A percentile compares a stretch with the other conserved stretches of the same genome.
These are phyloP conservation scores for Diaporthe sp. DNA, from an alignment of 2,329 filamentous ascomycete species.

Conservation along the genomic window DNA sequence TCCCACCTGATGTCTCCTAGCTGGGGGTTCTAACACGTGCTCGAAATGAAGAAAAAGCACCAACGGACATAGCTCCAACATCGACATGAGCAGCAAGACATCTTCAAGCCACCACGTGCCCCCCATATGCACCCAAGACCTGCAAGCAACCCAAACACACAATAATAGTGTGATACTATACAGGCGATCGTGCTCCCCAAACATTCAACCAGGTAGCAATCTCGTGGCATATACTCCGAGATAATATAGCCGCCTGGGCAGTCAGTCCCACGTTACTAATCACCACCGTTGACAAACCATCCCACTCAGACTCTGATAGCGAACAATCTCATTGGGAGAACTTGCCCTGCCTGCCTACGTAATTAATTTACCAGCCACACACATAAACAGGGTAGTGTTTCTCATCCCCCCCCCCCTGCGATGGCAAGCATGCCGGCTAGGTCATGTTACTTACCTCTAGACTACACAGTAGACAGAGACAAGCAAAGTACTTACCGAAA, in stretches of 20 bases:
- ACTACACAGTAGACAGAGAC: too few relatives aligned
- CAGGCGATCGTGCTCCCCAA: not conserved
- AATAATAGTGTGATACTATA: not conserved
- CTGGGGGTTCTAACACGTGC: too few relatives aligned
- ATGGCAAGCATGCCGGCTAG: not conserved
- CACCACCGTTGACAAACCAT: not conserved
- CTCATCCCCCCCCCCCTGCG: not conserved
- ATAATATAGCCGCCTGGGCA: not conserved
- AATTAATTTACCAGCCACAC: constrained; percentile 6
- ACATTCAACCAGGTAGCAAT: not conserved
- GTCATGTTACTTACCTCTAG: constrained; percentile 3
- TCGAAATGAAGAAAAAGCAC: not conserved
- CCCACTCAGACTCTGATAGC: not conserved
- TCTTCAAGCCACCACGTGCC: not conserved
- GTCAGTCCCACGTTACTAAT: not conserved
- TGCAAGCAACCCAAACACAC: not conserved
- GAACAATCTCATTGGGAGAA: not conserved
- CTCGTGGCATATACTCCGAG: not conserved
- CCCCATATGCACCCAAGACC: not conserved
- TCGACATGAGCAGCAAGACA: too few relatives aligned
- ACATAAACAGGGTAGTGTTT: not conserved
- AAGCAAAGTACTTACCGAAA: not conserved
- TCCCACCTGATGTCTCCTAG: too few relatives aligned
- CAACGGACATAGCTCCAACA: not conserved
- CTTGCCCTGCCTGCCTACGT: not conserved